Percentiles rank a stretch among this genome's conserved stretches.
Conservation (phyloP, 768 basidiomycete genomes). For the Auricularia cornea region DNA sequence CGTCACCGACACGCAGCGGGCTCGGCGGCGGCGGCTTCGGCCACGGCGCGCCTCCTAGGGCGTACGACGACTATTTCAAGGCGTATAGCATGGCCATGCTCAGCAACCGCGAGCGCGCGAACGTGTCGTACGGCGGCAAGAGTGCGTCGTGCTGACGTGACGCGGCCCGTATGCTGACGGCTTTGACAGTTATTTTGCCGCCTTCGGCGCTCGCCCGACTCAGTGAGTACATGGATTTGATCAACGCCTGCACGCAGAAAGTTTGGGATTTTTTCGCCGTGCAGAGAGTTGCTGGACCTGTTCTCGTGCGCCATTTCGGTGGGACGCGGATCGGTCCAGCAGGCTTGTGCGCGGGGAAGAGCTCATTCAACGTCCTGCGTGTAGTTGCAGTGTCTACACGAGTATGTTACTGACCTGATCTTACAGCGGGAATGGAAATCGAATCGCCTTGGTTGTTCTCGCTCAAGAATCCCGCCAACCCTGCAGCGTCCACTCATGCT, state of each 20-base stretch:
- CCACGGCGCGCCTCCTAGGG: constrained; percentile 39
- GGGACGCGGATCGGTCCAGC: no score
- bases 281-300: no score
- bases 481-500: constrained; percentile 81
- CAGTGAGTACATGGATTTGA: no score
- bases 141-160: constrained; percentile 48
- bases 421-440: constrained; percentile 65
- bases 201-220: constrained; percentile 87
- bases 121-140: constrained; percentile 95
- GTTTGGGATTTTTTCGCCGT: no score
- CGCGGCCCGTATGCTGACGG: not conserved
- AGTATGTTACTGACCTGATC: not conserved
- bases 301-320: no score
- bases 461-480: constrained; percentile 81
- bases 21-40: not conserved
- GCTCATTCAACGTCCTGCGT: no score
- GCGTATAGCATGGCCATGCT: constrained; percentile 96
- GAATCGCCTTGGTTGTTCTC: constrained; percentile 95
- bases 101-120: constrained; percentile 74
- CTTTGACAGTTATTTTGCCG: constrained; percentile 76
- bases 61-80: constrained; percentile 88
- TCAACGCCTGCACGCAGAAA: no score
- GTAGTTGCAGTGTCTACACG: no score
- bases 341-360: no score
- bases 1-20: not conserved